phyloP scores from a whole-genome alignment of 2,329 filamentous ascomycete genomes.

The Claviceps sorghi region DNA sequence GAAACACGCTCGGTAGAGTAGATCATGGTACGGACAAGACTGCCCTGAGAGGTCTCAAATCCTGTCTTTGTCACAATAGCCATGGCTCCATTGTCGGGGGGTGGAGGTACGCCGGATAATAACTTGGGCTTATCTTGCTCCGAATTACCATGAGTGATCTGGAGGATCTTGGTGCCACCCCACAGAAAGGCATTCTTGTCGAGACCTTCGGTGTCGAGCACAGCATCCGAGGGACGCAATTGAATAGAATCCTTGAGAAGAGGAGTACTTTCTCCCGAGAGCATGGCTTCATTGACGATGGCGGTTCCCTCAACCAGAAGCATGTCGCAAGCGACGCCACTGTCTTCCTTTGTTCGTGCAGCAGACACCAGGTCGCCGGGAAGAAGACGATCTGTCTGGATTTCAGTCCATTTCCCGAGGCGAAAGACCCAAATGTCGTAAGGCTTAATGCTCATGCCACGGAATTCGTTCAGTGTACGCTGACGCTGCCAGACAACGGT shows the following conservation, averaged over 20 bases:
- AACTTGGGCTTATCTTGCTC: slow-evolving; percentile 60
- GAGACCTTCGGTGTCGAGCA: slow-evolving; percentile 73
- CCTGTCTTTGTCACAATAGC: slow-evolving; percentile 94
- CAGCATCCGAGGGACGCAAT: slow-evolving; percentile 67
- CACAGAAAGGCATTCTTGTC: slow-evolving; percentile 97
- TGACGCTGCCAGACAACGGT: slow-evolving; percentile 99
- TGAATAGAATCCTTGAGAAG: slow-evolving; percentile 92
- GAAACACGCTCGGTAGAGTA: slow-evolving; percentile 97
- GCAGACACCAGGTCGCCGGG: slow-evolving; percentile 91
- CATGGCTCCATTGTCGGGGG: slow-evolving; percentile 87
- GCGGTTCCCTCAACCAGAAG: slow-evolving; percentile 84
- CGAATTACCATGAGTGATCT: slow-evolving; percentile 75
- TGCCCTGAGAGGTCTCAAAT: slow-evolving; percentile 96
- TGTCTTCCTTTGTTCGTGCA: slow-evolving; percentile 87
- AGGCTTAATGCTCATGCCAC: slow-evolving; percentile 98
- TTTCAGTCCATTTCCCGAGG: slow-evolving; percentile 73
- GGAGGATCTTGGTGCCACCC: slow-evolving; percentile 93
- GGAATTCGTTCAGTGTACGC: slow-evolving; percentile 88
- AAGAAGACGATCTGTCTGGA: slow-evolving; percentile 78
- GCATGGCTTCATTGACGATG: slow-evolving; percentile 98
- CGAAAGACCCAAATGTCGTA: slow-evolving; percentile 90
- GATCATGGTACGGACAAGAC: slow-evolving; percentile 96
- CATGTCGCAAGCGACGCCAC: slow-evolving; percentile 95
- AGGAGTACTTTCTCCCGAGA: slow-evolving; percentile 94
- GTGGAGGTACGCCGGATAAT: slow-evolving; percentile 61